Conservation (phyloP, 768 basidiomycete species). For the Trametes punicea region DNA sequence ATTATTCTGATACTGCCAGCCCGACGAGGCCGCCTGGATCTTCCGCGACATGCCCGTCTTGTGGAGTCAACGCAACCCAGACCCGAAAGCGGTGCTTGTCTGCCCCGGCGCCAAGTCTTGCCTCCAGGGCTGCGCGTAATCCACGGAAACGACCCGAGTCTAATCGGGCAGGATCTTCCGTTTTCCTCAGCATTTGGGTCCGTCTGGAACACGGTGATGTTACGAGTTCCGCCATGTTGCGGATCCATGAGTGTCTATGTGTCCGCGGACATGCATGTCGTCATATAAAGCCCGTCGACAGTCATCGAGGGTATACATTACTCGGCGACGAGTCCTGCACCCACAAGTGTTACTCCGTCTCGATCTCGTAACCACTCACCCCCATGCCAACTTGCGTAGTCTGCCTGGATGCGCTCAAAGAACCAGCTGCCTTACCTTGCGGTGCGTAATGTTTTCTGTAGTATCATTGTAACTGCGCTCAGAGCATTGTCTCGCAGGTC, state of each 20-base stretch:
- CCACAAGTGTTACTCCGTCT: background rate
- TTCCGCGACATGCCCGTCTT: background rate
- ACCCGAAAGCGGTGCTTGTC: slow-evolving; percentile 6
- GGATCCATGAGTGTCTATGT: background rate
- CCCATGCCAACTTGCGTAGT: slow-evolving; percentile 55
- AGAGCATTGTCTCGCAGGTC: slow-evolving; percentile 39
- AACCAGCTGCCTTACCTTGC: slow-evolving; percentile 60
- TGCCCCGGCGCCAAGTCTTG: slow-evolving; percentile 1
- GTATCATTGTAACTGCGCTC: background rate
- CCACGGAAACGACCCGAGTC: background rate
- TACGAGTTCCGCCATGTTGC: slow-evolving; percentile 19
- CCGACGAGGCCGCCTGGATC: slow-evolving; percentile 4
- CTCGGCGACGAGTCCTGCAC: background rate
- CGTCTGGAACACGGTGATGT: slow-evolving; percentile 10
- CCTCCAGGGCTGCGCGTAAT: background rate
- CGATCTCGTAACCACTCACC: background rate
- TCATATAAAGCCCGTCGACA: background rate
- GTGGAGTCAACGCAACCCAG: background rate
- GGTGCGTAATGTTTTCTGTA: slow-evolving; percentile 38
- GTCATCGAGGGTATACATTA: background rate
- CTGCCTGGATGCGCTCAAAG: slow-evolving; percentile 53
- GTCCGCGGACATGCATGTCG: background rate
- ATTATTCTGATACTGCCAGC: too few relatives aligned
- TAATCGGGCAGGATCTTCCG: slow-evolving; percentile 1
- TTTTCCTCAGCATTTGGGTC: background rate